Conservation (phyloP, 495 filamentous ascomycete genomes). For the Tetracladium marchalianum region DNA sequence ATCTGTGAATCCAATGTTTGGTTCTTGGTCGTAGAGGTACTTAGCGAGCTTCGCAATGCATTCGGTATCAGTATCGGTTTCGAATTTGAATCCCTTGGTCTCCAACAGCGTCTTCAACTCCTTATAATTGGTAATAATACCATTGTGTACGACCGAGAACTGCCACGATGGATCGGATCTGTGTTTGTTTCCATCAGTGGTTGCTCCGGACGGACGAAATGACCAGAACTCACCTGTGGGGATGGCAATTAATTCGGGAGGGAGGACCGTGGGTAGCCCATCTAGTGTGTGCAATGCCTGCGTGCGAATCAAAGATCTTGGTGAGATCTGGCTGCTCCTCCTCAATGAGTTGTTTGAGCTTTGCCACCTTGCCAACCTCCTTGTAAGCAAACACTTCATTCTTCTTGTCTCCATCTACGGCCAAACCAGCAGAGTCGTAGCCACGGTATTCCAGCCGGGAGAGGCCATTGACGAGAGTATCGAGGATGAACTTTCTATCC, state of each 20-base stretch:
- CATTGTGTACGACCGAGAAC: conserved; percentile 97
- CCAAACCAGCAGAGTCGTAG: conserved; percentile 94
- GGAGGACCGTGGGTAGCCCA: conserved; percentile 97
- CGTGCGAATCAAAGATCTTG: conserved; percentile 94
- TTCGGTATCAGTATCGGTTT: conserved; percentile 98
- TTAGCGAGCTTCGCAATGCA: conserved; percentile 98
- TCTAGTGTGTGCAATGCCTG: conserved; percentile 95
- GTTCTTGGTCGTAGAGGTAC: conserved; percentile 94
- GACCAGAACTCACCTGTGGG: conserved; percentile 64
- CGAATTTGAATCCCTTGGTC: conserved; percentile 93
- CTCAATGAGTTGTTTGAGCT: conserved; percentile 79
- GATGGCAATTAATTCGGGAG: conserved; percentile 92
- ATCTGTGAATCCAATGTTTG: conserved; percentile 88
- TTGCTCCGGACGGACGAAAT: not conserved
- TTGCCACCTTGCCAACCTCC: conserved; percentile 97
- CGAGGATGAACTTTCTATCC: conserved; percentile 87
- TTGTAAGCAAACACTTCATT: conserved; percentile 96
- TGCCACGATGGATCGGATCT: conserved; percentile 79
- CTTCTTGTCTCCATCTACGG: conserved; percentile 96
- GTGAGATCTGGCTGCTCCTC: conserved; percentile 70
- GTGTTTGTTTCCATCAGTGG: not conserved
- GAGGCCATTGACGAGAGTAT: conserved; percentile 84
- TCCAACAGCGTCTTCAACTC: conserved; percentile 89
- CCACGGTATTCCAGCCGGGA: conserved; percentile 77
- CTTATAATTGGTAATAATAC: conserved; percentile 99